Base-by-base conservation (phyloP, 2,329 filamentous ascomycete genomes). In the Penicillium sp. region DNA sequence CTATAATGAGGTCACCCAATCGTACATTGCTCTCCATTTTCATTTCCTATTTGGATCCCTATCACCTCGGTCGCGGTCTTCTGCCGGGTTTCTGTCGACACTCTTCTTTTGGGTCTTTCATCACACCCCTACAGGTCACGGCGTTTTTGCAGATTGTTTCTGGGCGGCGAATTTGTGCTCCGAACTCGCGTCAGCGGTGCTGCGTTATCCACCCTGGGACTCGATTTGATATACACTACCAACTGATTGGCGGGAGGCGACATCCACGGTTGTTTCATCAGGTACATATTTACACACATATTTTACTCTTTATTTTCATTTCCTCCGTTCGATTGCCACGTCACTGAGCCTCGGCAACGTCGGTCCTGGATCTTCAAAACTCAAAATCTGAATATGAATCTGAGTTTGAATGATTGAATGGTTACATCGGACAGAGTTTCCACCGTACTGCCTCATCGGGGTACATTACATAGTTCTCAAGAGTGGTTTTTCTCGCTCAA, bases 101-200 rank as follows among this genome's bases (percentile, higher is more conserved):
- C n/a, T n/a, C n/a, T n/a, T n/a, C n/a, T n/a, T n/a, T n/a, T n/a
- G n/a, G n/a, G n/a, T n/a, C n/a, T n/a, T n/a, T n/a, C n/a, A n/a
- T n/a, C n/a, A n/a, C n/a, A n/a, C n/a, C n/a, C 37, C 43, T 50
- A 53, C 51, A 51, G 53, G 50, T 48, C 50, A 48, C 43, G 50
- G 51, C 47, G 51, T 57, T 54, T 45, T 33, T 42, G 39, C 37
- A 38, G 37, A 36, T 29, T 43, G 15, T 47, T 21, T 44, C 28
- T 46, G 37, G 45, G 40, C 44, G 49, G 46, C 44, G 51, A 48
- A 39, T 33, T 33, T 27, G 25, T 27, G 25, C 25, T 9, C 11
- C 14, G 11, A 4, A 6, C 25, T 6, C 11, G 11, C 25, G 25
- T 27, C 25, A 13, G 25, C 25, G 11, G 6, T n/a, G 25, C 36